Conservation (phyloP, 805 yeast species). For the Lachancea sp. region DNA sequence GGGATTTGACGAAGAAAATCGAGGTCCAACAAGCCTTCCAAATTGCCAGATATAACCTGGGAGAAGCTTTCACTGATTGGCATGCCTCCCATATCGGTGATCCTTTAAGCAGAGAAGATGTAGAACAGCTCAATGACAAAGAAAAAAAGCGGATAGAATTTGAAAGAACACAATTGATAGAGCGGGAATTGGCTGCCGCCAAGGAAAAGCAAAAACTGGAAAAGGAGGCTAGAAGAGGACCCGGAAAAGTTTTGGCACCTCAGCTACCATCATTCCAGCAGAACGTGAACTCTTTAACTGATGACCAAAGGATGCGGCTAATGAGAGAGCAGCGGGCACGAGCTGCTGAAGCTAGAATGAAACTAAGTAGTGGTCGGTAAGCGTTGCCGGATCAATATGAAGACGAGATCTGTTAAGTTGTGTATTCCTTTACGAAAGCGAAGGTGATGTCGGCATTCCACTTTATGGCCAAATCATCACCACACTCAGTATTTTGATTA, state of each 20-base stretch:
- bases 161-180: constrained; percentile 32
- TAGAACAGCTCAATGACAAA: constrained; percentile 39
- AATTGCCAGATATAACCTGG: constrained; percentile 56
- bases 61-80: constrained; percentile 73
- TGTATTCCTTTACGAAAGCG: constrained; percentile 25
- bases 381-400: too few relatives aligned
- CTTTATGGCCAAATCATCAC: constrained; percentile 18
- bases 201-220: constrained; percentile 23
- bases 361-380: constrained; percentile 18
- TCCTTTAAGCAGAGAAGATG: constrained; percentile 49
- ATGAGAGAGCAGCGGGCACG: constrained; percentile 95
- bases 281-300: constrained; percentile 56
- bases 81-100: constrained; percentile 54
- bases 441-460: constrained; percentile 19
- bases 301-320: constrained; percentile 65
- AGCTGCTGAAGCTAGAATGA: constrained; percentile 87
- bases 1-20: constrained; percentile 50
- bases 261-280: constrained; percentile 29
- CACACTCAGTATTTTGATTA: constrained; percentile 2
- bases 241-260: constrained; percentile 34
- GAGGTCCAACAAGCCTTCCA: constrained; percentile 55
- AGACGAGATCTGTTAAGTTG: too few relatives aligned
- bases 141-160: constrained; percentile 37
- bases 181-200: constrained; percentile 22
- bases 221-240: constrained; percentile 26